Base-by-base conservation (phyloP, 2,329 filamentous ascomycete genomes). In the Aureobasidium sp. region DNA sequence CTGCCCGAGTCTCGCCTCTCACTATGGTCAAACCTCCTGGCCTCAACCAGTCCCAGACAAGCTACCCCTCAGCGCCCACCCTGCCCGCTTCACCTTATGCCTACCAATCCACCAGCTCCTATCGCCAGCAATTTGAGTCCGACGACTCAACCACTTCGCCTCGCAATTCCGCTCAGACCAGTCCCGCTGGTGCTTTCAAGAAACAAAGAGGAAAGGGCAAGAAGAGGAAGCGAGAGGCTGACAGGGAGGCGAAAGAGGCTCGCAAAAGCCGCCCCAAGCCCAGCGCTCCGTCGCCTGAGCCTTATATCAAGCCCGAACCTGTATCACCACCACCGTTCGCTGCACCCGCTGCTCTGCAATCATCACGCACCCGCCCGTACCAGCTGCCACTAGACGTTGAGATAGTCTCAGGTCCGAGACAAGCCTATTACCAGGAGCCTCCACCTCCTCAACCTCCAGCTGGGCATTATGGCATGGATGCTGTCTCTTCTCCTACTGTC, bases 1-100 rank as follows among this genome's bases (percentile, higher is more conserved):
- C 90, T 59, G 85, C 86, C 53, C 87, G 89, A 70, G 85, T 85
- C 30, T 83, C 83, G 30, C 81, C 82, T 50, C 73, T 85, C 63
- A 79, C 82, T 61, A 75, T 78, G 48, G 72, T 79, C 61, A 83
- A 82, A 69, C 73, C 77, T 59, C 75, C 80, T 63, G 72, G 76
- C 54, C 69, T 81, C 66, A 84, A 65, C 81, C 88, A 72, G 77
- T 75, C 51, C 70, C 71, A 65, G 72, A 54, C 51, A 6, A 54
- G 68, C 29, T 65, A 68, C 27, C 69, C 71, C n/a, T 70, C 72
- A 45, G 64, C 72, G 8, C 67, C 70, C 5, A 45, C 25, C 41
- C 37, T 42, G 25, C 50, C 59, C 27, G 64, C 64, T 5, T 64
- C 65, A 30, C 64, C 62, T 39, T 61, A 54, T 29, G 50, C 44